phyloP scores from a whole-genome alignment of 139 green algal species.

The Tetraselmis striata region DNA sequence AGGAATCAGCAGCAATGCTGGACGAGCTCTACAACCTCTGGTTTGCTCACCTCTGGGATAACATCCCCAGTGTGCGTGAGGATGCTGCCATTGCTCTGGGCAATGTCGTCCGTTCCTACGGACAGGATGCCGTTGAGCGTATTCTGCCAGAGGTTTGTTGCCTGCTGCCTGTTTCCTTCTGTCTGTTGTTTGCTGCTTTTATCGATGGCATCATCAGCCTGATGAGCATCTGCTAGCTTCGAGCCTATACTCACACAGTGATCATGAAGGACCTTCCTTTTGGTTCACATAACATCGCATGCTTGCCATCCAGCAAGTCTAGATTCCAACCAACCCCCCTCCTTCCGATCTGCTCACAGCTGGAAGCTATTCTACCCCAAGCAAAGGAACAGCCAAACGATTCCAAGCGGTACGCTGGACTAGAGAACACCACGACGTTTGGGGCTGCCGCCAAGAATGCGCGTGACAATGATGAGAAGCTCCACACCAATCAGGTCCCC shows the following conservation, averaged over 20 bases:
- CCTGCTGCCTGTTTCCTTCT: too few relatives aligned
- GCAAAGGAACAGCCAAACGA: slow-evolving; percentile 59
- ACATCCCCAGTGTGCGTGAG: slow-evolving; percentile 78
- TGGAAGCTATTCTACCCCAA: slow-evolving; percentile 46
- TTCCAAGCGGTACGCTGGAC: slow-evolving; percentile 32
- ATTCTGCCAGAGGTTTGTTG: slow-evolving; percentile 13
- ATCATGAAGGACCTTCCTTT: too few relatives aligned
- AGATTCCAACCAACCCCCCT: too few relatives aligned
- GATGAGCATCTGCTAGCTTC: too few relatives aligned
- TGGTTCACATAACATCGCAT: too few relatives aligned
- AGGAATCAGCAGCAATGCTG: slow-evolving; percentile 35
- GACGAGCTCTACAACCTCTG: slow-evolving; percentile 67
- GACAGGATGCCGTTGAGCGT: not conserved
- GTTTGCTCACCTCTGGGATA: slow-evolving; percentile 80
- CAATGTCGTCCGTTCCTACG: slow-evolving; percentile 21
- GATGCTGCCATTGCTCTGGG: slow-evolving; percentile 63
- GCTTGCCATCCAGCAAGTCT: too few relatives aligned
- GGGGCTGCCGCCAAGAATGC: slow-evolving; percentile 43
- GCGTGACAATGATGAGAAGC: slow-evolving; percentile 36
- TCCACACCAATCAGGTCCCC: slow-evolving; percentile 7
- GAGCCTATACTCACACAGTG: too few relatives aligned
- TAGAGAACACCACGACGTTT: slow-evolving; percentile 63
- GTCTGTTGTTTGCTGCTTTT: too few relatives aligned
- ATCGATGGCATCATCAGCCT: too few relatives aligned
- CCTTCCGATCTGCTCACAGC: too few relatives aligned